These are phyloP conservation scores for Baeospora myosura DNA, from an alignment of 1,284 basidiomycete genomes.

Conservation along the genomic window DNA sequence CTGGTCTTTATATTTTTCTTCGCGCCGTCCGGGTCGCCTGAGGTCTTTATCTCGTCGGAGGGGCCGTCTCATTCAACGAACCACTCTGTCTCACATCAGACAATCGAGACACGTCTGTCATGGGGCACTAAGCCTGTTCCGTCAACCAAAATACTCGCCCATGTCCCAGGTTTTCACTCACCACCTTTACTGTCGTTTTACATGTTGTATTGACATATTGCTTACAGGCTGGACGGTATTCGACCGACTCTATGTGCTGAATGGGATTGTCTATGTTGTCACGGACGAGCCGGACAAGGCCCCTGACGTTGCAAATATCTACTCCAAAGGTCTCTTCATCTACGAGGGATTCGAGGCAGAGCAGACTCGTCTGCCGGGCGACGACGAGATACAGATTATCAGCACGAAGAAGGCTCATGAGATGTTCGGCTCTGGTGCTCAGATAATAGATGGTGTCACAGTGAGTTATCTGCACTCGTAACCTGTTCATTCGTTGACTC, in stretches of 20 bases:
- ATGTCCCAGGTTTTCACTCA: constrained; percentile 47
- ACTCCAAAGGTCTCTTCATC: constrained; percentile 13
- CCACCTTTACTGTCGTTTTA: neutral
- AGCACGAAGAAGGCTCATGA: constrained; percentile 57
- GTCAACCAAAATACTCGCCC: constrained; percentile 50
- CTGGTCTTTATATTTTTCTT: neutral
- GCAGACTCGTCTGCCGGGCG: constrained; percentile 52
- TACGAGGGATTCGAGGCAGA: constrained; percentile 33
- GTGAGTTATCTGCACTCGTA: constrained; percentile 31
- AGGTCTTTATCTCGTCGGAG: neutral
- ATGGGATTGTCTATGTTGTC: constrained; percentile 23
- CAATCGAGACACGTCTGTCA: constrained; percentile 26
- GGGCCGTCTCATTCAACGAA: neutral
- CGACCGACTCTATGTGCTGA: constrained; percentile 21
- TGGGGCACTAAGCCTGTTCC: constrained; percentile 41
- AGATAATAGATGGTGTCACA: constrained; percentile 59
- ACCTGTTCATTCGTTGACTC: constrained; percentile 7
- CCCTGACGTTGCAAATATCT: constrained; percentile 11
- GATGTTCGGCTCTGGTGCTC: constrained; percentile 61
- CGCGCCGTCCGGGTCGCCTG: too few species aligned
- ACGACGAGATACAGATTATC: constrained; percentile 73
- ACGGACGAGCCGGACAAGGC: constrained; percentile 15
- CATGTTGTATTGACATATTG: constrained; percentile 1
- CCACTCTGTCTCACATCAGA: neutral
- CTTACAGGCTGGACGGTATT: constrained; percentile 17